Base-by-base conservation (phyloP, 169 alveolate species). In the Nephromyces sp. region DNA sequence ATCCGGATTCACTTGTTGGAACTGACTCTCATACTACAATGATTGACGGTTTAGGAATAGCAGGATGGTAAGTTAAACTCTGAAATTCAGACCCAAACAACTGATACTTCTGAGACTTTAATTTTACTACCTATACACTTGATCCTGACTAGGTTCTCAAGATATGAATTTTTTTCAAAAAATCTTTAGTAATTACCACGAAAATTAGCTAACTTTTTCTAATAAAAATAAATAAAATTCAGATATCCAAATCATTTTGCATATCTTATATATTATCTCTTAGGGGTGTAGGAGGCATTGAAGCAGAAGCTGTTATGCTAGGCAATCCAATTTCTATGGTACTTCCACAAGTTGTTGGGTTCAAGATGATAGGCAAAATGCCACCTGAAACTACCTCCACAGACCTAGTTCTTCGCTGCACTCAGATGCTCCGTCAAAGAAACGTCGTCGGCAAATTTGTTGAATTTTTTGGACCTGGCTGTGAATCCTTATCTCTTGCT, bases 261-360 rank as follows among this genome's bases (percentile, higher is more conserved):
- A n/a, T n/a, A n/a, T n/a, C n/a, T n/a, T n/a, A n/a, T n/a, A n/a
- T n/a, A n/a, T n/a, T n/a, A n/a, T n/a, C n/a, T n/a, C n/a, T 57
- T 31, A 89, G 97, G 97, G 99, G 99, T 21, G 98, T 94, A 15
- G 99, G 99, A 27, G 99, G 99, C 4, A 93, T 95, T 35, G 99
- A 95, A 87, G 99, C 98, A 66, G 99, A 95, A 83, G 97, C 99
- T n/a, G 95, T 93, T 51, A 94, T 95, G 99, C 88, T 95, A 51
- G 99, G 98, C 25, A 90, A 92, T 75, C 93, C 98, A n/a, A 88
- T 94, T 32, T 90, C 98, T 65, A 95, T 95, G 98, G 93, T 91
- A 8, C 84, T 95, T 21, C 99, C 99, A 25, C 94, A 93, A 74
- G 98, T 95, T 5, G 94, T 95, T 33, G 99, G 99, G 15, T 92